phyloP scores from a whole-genome alignment of 306 rosid genomes.

The Quercus bicolor region DNA sequence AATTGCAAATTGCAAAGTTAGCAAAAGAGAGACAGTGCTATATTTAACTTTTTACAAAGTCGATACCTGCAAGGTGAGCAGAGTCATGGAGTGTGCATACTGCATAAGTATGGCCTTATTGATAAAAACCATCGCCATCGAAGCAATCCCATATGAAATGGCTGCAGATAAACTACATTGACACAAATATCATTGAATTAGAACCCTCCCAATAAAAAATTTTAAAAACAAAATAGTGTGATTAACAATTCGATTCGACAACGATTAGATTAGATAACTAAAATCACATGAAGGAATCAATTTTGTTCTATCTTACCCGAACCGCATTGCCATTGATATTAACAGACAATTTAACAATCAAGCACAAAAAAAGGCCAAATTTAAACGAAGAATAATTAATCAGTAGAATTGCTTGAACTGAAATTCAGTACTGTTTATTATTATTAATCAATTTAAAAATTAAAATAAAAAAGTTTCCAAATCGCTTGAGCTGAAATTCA shows the following conservation, averaged over 20 bases:
- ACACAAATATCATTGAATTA: conserved; percentile 16
- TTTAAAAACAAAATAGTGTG: too few relatives aligned
- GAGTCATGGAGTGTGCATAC: conserved; percentile 78
- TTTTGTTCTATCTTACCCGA: background rate
- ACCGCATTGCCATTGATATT: too few relatives aligned
- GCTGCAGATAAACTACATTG: conserved; percentile 72
- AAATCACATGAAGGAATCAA: background rate
- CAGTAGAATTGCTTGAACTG: too few relatives aligned
- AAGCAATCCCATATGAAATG: conserved; percentile 77
- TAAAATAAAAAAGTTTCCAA: background rate
- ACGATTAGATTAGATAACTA: background rate
- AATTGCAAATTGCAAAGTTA: background rate
- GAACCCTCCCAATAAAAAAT: background rate
- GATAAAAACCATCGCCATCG: conserved; percentile 98
- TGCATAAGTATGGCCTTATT: conserved; percentile 94
- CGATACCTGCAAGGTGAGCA: conserved; percentile 83
- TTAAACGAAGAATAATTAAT: too few relatives aligned
- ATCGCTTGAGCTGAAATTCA: background rate
- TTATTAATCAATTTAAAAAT: too few relatives aligned
- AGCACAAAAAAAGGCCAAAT: too few relatives aligned
- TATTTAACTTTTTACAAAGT: background rate
- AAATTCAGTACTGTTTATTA: too few relatives aligned
- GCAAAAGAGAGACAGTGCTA: background rate
- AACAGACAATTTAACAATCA: too few relatives aligned
- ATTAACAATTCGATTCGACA: background rate